Evolutionary conservation across 2,329 filamentous ascomycete genomes (phyloP), one percentile per base, ranked within the genome.

Genomic region (Aspergillus brasiliensis): DNA sequence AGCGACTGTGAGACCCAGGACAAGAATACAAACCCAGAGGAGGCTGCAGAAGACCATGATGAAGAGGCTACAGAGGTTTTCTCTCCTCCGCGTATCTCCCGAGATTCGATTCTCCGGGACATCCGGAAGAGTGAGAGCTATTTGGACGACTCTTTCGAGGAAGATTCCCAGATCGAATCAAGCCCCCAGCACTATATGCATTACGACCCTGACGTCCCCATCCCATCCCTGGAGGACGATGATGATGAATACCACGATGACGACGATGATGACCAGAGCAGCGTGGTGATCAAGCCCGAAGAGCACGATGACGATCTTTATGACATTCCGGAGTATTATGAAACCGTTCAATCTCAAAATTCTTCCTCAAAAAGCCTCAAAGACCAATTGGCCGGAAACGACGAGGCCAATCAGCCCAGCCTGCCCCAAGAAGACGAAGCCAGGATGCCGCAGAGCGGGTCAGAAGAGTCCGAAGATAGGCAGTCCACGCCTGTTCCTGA

Each of bases 51-150:
- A 31, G 46, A 57, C 8, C 11, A 51, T 8, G 27, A 19, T 6
- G 47, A 31, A 44, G 86, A 88, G 19, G 84, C 88, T 57, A 82
- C 83, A 74, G 88, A 67, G 83, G 84, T 56, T 78, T 83, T 58
- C 81, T 84, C 69, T 13, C 91, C 88, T 17, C 84, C 90, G 10
- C 89, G 89, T 57, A 96, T 98, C 71, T 97, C 94, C 8, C 87
- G 94, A 38, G 95, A 98, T 73, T 97, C 93, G 0, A 98, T 98
- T 67, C 81, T 98, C 68, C 88, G 91, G 56, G 92, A 94, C 63
- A 89, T 97, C 57, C 91, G 95, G 73, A 76, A 73, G 37, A 67
- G 90, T 89, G 77, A 91, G 75, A 73, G 80, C 58, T 78, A 81
- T 60, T 82, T 87, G 56, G 86, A 88, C 3, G 85, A 88, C 59